phyloP scores from a whole-genome alignment of 2,329 filamentous ascomycete genomes.

The Gnomoniopsis smithogilvyi region DNA sequence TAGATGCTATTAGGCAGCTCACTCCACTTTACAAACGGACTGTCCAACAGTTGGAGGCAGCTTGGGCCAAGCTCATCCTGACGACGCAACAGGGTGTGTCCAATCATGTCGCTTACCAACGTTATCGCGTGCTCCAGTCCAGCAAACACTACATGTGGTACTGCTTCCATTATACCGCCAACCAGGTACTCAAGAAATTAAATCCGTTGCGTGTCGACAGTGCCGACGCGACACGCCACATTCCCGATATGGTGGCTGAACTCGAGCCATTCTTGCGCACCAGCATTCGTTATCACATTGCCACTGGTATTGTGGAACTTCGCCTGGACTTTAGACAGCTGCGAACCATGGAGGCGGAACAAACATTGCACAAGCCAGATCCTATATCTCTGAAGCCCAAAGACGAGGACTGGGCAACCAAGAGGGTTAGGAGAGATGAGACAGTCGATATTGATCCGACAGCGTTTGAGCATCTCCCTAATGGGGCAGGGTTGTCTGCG shows the following conservation, averaged over 20 bases:
- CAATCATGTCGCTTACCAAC: slow-evolving; percentile 14
- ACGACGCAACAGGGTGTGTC: slow-evolving; percentile 23
- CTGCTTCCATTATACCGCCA: slow-evolving; percentile 26
- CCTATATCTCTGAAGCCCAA: not conserved
- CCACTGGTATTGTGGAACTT: slow-evolving; percentile 35
- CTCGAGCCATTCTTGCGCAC: slow-evolving; percentile 44
- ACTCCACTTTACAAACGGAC: slow-evolving; percentile 25
- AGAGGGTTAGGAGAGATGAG: not conserved
- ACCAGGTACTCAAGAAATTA: slow-evolving; percentile 21
- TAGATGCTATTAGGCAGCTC: slow-evolving; percentile 27
- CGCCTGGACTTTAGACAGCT: slow-evolving; percentile 10
- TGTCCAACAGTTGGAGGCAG: slow-evolving; percentile 23
- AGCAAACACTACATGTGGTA: slow-evolving; percentile 31
- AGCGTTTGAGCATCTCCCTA: not conserved
- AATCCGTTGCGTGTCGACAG: slow-evolving; percentile 15
- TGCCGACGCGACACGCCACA: slow-evolving; percentile 20
- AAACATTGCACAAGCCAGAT: not conserved
- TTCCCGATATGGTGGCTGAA: slow-evolving; percentile 44
- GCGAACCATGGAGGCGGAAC: not conserved
- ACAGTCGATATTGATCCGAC: not conserved
- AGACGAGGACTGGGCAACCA: not conserved
- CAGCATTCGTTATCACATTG: slow-evolving; percentile 31
- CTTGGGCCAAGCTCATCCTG: slow-evolving; percentile 19
- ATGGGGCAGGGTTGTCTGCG: not conserved
- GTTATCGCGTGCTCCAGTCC: slow-evolving; percentile 25